Evolutionary conservation across 2,329 filamentous ascomycete genomes (phyloP), one percentile per base, ranked within the genome.

Genomic region (Coniochaeta prunicola): DNA sequence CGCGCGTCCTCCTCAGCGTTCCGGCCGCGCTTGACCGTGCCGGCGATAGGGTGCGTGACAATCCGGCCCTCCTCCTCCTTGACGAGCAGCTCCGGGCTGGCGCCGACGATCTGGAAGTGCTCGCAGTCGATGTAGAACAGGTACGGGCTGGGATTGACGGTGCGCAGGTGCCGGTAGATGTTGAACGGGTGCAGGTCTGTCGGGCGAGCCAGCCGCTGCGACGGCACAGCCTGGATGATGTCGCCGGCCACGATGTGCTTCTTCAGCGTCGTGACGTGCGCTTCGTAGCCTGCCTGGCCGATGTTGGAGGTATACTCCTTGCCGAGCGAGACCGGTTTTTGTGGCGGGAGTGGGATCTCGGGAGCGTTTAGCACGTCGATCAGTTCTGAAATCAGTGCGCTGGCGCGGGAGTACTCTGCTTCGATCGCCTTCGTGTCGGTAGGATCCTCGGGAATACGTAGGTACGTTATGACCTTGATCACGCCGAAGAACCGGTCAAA

Each of bases 181-280:
- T 97, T 99, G 81, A 97, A 99, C 0, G 94, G 93, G 73, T 99
- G 94, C 48, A 99, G 80, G 59, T 85, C 86, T 2, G 94, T 99
- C 15, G 92, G 92, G 30, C 93, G 85, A 8, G 92, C 88, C 70
- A 97, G 90, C 57, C 94, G 86, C 76, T 99, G 94, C 45, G 92
- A 97, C 1, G 94, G 94, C 17, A 99, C 94, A 0, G 92, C 91
- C 73, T 99, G 94, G 75, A 99, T 97, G 70, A 99, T 97, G 77
- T 97, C 92, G 65, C 94, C 94, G 62, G 84, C 82, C 66, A 85
- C 82, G 66, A 99, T 97, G 78, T 97, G 93, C 74, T 91, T 81
- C 79, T 97, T 97, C 61, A 99, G 80, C 53, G 76, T 80, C 26
- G 83, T 87, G 58, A 99, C 94, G 71, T 97, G 93, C n/a, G 76